These are phyloP conservation scores for Cucurbita argyrosperma DNA, from an alignment of 306 rosid genomes.

Conservation along the genomic window DNA sequence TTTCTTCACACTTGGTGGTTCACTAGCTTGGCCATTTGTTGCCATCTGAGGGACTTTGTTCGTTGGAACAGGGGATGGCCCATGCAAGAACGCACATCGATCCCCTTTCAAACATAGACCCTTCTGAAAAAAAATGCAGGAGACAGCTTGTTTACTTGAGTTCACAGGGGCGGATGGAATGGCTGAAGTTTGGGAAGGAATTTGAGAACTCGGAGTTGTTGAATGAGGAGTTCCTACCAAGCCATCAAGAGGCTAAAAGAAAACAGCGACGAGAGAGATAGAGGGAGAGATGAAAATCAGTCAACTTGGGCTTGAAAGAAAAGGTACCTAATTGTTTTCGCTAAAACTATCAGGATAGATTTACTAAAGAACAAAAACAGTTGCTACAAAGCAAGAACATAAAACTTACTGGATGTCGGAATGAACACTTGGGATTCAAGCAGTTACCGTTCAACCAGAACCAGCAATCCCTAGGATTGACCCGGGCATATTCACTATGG, in stretches of 20 bases:
- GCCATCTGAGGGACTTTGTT: slow-evolving; percentile 40
- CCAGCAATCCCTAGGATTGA: slow-evolving; percentile 94
- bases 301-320: neutral
- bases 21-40: slow-evolving; percentile 23
- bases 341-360: neutral
- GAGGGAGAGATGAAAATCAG: neutral
- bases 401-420: slow-evolving; percentile 84
- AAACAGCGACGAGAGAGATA: neutral
- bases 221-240: slow-evolving; percentile 51
- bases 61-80: slow-evolving; percentile 27
- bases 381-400: neutral
- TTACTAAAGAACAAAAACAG: neutral
- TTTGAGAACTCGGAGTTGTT: slow-evolving; percentile 37
- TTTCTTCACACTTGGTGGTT: slow-evolving; percentile 32
- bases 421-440: slow-evolving; percentile 80
- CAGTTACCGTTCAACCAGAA: slow-evolving; percentile 93
- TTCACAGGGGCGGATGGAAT: slow-evolving; percentile 28
- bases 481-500: slow-evolving; percentile 84
- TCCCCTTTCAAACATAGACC: slow-evolving; percentile 88
- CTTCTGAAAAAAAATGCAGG: slow-evolving; percentile 82
- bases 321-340: neutral
- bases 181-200: slow-evolving; percentile 27
- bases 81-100: slow-evolving; percentile 71
- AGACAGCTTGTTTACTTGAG: slow-evolving; percentile 57
- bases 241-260: slow-evolving; percentile 72